Base-by-base conservation (phyloP, 495 filamentous ascomycete genomes). In the Penicillium fimorum region DNA sequence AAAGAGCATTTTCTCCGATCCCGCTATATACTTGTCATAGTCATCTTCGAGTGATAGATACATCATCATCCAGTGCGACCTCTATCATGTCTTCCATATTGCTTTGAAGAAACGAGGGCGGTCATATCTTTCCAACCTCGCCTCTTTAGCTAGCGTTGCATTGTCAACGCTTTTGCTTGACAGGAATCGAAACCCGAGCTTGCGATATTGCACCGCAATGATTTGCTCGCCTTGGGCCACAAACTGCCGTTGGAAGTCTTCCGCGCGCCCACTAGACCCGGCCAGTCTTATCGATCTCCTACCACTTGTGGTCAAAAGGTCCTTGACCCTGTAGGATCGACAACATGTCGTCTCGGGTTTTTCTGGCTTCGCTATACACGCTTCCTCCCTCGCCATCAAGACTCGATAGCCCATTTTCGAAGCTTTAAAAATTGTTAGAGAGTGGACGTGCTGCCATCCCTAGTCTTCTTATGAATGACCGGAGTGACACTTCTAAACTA, bases 201-300 rank as follows among this genome's bases (percentile, higher is more conserved):
- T 59, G 50, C 56, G 50, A 59, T 59, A 59, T 48, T 47, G 53
- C 38, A 55, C 42, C 22, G 53, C 53, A 18, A 30, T 37, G 4
- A 55, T 35, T 40, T 47, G 40, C 22, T 59, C 56, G 56, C 56
- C 56, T 47, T 53, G 37, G 25, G 56, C 56, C 32, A 59, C 38
- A 47, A 55, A 55, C n/a, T 27, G 46, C 52, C 53, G 48, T 53
- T 58, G 33, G 40, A 43, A 29, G 44, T 58, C 47, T 50, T 61
- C 46, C 20, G 47, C 45, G 42, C 18, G 54, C 29, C 41, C 55
- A 42, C 55, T 25, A 41, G 5, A 17, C 38, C 38, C 38, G 15
- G 38, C 38, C 12, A 41, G 4, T 41, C 38, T 41, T n/a, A n/a
- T n/a, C n/a, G n/a, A n/a, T n/a, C n/a, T n/a, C n/a, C n/a, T n/a